Base-by-base conservation (phyloP, 2,329 filamentous ascomycete species). In the Polytolypa hystricis region DNA sequence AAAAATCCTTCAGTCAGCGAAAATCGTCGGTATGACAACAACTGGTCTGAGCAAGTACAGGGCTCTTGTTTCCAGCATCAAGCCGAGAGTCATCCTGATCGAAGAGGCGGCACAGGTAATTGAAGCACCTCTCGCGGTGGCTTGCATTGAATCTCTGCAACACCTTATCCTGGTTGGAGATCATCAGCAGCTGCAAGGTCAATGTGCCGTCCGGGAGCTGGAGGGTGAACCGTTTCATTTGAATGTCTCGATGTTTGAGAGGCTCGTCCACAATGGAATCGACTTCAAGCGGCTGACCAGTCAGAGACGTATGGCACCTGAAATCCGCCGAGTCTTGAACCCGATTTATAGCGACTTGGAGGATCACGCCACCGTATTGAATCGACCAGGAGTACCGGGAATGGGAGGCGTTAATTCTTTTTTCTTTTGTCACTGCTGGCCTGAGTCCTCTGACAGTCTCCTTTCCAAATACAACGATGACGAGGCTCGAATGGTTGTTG, bases 21-120 rank as follows among this genome's bases (percentile, higher is more conserved):
- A 67, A 38, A 53, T 81, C 17, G 68, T 81, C 35, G 77, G 77
- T 6, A 70, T 79, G 65, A 93, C 85, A 0, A 86, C 81, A 0
- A 93, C 85, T 0, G 84, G 84, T 1, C 54, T 93, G 6, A 79
- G 78, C 56, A 93, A 93, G 47, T 89, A 91, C 42, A 75, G 84
- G 3, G 73, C 71, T 1, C 64, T 89, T 2, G 64, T 93, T 15
- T 67, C 77, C 1, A 73, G 73, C 2, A 53, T 89, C 4, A 65
- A 71, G 18, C 82, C 84, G 0, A 73, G 67, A 16, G 66, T 84
- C 3, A 67, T 89, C 10, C 60, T 93, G 25, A 77, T 93, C 33
- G 81, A 91, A 62, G 81, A 91, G 60, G 81, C 82, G 0, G 84
- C 83, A 0, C 83, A 93, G 52, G 81, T 79, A 0, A 69, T 70